Percentiles rank a stretch among this genome's conserved stretches.
Evolutionary conservation across 2,329 filamentous ascomycete genomes (phyloP).

Genomic region (Cordyceps farinosa): DNA sequence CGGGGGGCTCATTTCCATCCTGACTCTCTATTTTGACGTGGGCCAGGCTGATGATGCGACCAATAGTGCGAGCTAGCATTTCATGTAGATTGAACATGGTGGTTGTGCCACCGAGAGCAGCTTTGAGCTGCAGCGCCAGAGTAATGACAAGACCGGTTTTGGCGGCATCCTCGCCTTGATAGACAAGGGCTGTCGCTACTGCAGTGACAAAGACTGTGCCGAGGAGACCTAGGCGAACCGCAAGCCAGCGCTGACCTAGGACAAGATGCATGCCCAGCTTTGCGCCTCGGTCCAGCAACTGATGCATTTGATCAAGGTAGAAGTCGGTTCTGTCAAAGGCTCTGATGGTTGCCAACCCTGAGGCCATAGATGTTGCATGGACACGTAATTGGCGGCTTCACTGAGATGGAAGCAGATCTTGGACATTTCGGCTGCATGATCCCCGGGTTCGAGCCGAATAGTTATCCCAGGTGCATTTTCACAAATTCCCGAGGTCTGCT

Average conservation of each 20-base stretch:
- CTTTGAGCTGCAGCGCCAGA: slow-evolving; percentile 14
- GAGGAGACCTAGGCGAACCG: slow-evolving; percentile 7
- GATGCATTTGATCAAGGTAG: slow-evolving; percentile 11
- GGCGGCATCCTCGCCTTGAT: slow-evolving; percentile 4
- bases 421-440: not conserved
- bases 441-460: not conserved
- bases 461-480: not conserved
- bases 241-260: slow-evolving; percentile 10
- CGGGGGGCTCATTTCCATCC: not conserved
- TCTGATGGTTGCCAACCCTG: slow-evolving; percentile 17
- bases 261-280: slow-evolving; percentile 15
- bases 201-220: slow-evolving; percentile 14
- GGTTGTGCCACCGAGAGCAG: not conserved
- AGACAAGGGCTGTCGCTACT: slow-evolving; percentile 7
- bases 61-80: slow-evolving; percentile 2
- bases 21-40: slow-evolving; percentile 7
- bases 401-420: not conserved
- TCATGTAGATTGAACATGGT: not conserved
- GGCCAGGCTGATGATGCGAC: slow-evolving; percentile 8
- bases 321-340: slow-evolving; percentile 12
- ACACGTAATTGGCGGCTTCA: not conserved
- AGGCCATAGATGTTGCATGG: no score
- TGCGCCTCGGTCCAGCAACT: not conserved
- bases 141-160: slow-evolving; percentile 13
- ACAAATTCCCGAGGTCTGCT: not conserved